Evolutionary conservation across 2,329 filamentous ascomycete genomes (phyloP), one percentile per base, ranked within the genome.

Genomic region (Aspergillus proliferans): DNA sequence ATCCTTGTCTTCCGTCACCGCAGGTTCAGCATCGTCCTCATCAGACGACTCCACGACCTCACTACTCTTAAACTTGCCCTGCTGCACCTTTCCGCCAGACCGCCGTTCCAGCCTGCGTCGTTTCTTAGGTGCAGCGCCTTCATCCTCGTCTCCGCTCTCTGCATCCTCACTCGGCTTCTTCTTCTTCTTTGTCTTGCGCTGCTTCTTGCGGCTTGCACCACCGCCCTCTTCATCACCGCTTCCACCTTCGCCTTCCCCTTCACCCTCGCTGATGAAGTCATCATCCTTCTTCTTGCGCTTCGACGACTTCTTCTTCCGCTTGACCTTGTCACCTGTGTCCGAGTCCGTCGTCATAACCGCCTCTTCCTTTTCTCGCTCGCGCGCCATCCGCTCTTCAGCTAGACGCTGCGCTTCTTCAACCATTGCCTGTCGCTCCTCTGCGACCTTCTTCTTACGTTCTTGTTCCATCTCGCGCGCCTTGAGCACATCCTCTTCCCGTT

Each of bases 401-500:
- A 88, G 75, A 55, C 82, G 78, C 47, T 87, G 80, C 62, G 95
- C 86, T 41, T 83, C 80, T 50, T 90, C 87, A 15, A 84, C 78
- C 63, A 97, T 91, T 59, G 81, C 82, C 58, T 88, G 83, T 51
- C 92, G 84, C 67, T 97, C 91, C 63, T 88, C 88, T n/a, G 84
- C 81, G 55, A 97, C 85, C 71, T 88, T 88, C 52, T 86, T 83
- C 59, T 88, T 85, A 48, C 84, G 79, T 65, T 92, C 87, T 28
- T 80, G 79, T 57, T 90, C 86, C 47, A 78, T 78, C 48, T 87
- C 85, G 51, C 87, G 77, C 0, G 79, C 80, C 58, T 80, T 82
- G 56, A 82, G 76, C 40, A 85, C 83, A 63, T 85, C 84, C 55
- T 90, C 90, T 65, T 95, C 90, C 6, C 88, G 85, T 52, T 81